Percentiles rank a stretch among this genome's conserved stretches.
Evolutionary conservation across 2,329 filamentous ascomycete species (phyloP).

Genomic region (Penicillium sp.): DNA sequence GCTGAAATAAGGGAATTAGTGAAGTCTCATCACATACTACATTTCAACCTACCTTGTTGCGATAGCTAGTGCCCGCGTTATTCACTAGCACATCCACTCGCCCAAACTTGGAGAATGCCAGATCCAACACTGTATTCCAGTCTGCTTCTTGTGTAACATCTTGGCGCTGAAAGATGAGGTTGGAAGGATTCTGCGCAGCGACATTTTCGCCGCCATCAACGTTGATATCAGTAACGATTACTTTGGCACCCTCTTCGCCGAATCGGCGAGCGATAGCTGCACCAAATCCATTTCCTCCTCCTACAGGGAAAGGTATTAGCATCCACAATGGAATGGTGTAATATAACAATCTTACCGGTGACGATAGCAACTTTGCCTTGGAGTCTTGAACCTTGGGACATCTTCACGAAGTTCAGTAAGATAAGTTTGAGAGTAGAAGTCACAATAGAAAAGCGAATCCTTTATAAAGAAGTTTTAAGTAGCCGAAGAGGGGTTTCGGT

Average conservation of each 20-base stretch:
- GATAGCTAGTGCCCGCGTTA: slow-evolving; percentile 46
- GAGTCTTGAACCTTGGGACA: slow-evolving; percentile 32
- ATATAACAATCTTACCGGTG: slow-evolving; percentile 36
- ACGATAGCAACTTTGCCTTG: slow-evolving; percentile 48
- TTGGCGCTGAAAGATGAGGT: slow-evolving; percentile 34
- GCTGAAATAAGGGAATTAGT: slow-evolving; percentile 21
- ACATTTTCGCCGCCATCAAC: slow-evolving; percentile 33
- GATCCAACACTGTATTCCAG: slow-evolving; percentile 34
- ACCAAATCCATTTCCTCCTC: slow-evolving; percentile 45
- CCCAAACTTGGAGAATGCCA: slow-evolving; percentile 32
- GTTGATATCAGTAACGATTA: slow-evolving; percentile 45
- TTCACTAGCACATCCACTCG: slow-evolving; percentile 48
- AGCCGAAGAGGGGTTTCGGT: slow-evolving; percentile 15
- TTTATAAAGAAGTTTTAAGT: not conserved
- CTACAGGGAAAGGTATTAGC: slow-evolving; percentile 13
- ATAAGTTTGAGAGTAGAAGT: not conserved
- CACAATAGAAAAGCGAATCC: not conserved
- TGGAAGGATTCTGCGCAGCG: slow-evolving; percentile 29
- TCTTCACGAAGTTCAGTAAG: slow-evolving; percentile 3
- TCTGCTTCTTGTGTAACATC: slow-evolving; percentile 36
- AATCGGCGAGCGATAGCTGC: slow-evolving; percentile 43
- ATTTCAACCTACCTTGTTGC: slow-evolving; percentile 36
- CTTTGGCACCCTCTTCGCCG: slow-evolving; percentile 42
- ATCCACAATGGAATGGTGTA: not conserved
- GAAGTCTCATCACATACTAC: not conserved